Conservation (phyloP, 2,329 filamentous ascomycete species). For the Geoglossum cookeanum region DNA sequence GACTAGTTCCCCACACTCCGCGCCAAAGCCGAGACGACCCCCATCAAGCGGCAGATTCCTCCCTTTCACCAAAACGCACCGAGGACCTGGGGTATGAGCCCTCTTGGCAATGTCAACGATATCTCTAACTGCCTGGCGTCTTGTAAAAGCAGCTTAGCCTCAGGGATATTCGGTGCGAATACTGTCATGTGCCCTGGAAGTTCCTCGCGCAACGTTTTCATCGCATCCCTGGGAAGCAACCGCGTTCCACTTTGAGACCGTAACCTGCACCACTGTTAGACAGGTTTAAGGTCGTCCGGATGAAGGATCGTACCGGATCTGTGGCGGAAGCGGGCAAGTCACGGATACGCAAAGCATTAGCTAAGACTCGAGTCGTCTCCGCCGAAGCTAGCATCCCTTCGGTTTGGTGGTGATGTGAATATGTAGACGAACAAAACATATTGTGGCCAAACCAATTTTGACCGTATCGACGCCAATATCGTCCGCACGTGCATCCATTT, state of each 20-base stretch:
- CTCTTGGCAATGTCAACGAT: conserved; percentile 24
- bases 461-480: conserved; percentile 81
- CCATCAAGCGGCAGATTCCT: conserved; percentile 25
- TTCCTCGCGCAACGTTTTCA: conserved; percentile 32
- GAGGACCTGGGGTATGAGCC: conserved; percentile 25
- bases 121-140: conserved; percentile 29
- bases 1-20: conserved; percentile 11
- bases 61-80: conserved; percentile 30
- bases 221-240: conserved; percentile 25
- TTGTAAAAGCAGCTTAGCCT: conserved; percentile 46
- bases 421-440: too few relatives aligned
- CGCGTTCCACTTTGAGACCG: conserved; percentile 56
- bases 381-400: conserved; percentile 66
- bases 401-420: not conserved
- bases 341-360: conserved; percentile 40
- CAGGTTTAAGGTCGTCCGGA: not conserved
- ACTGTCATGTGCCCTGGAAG: conserved; percentile 49
- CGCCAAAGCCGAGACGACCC: conserved; percentile 17
- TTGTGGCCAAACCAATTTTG: conserved; percentile 59
- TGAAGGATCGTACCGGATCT: conserved; percentile 44
- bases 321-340: conserved; percentile 42
- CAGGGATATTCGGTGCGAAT: conserved; percentile 60
- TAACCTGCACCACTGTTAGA: conserved; percentile 43
- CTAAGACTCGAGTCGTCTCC: conserved; percentile 49
- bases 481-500: conserved; percentile 66